Percentiles rank a stretch among this genome's conserved stretches.
phyloP scores from a whole-genome alignment of 2,329 filamentous ascomycete genomes.

The Hymenoscyphus fraxineus region DNA sequence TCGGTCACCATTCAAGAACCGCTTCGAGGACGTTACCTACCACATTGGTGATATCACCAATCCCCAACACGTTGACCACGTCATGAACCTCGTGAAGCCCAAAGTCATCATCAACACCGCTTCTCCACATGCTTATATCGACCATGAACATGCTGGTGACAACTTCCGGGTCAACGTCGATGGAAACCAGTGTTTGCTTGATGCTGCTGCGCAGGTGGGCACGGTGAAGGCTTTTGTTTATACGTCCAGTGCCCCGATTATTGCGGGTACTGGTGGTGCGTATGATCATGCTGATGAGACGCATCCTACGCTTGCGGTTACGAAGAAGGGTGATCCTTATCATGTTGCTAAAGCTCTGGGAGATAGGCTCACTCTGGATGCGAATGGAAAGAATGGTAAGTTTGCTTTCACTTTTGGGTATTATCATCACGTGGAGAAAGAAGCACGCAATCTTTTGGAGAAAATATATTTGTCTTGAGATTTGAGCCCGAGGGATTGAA shows the following conservation, averaged over 20 bases:
- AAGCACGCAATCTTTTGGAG: too few relatives aligned
- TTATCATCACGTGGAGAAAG: neutral
- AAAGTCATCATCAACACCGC: conserved; percentile 49
- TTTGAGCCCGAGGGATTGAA: neutral
- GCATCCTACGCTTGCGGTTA: conserved; percentile 22
- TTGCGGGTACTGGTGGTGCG: conserved; percentile 18
- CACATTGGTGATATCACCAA: conserved; percentile 49
- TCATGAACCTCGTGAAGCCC: conserved; percentile 43
- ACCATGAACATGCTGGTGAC: conserved; percentile 20
- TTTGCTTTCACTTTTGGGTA: neutral
- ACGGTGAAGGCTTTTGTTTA: conserved; percentile 41
- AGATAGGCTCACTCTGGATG: conserved; percentile 24
- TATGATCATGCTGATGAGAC: conserved; percentile 27
- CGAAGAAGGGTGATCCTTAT: conserved; percentile 24
- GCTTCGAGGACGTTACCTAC: conserved; percentile 39
- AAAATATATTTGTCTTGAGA: neutral
- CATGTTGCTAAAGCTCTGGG: conserved; percentile 25
- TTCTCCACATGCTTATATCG: conserved; percentile 38
- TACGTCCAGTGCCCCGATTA: conserved; percentile 24
- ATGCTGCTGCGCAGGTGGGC: conserved; percentile 43
- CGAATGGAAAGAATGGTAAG: conserved; percentile 25
- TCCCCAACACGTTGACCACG: conserved; percentile 37
- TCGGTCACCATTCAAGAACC: conserved; percentile 39
- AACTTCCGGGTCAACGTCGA: conserved; percentile 45
- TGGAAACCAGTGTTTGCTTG: conserved; percentile 46